A percentile compares a stretch with the other conserved stretches of the same genome.
These are phyloP conservation scores for Botrytis pseudocinerea DNA, from an alignment of 2,329 filamentous ascomycete species.

Conservation along the genomic window DNA sequence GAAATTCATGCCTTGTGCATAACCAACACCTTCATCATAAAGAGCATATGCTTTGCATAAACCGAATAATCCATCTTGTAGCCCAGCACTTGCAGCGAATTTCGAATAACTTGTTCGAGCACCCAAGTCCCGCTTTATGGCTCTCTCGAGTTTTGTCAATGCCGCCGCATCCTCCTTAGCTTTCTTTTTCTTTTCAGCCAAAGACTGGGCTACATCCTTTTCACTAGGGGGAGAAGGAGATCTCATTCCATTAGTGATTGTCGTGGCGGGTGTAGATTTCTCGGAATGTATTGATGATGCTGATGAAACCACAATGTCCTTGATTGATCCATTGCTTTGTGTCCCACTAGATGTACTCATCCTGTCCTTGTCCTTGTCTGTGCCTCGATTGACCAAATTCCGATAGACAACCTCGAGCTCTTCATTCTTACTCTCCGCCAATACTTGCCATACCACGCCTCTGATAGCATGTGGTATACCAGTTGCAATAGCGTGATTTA, in stretches of 20 bases:
- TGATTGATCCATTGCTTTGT: slow-evolving; percentile 51
- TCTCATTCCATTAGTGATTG: slow-evolving; percentile 54
- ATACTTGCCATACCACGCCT: slow-evolving; percentile 98
- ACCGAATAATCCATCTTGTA: slow-evolving; percentile 91
- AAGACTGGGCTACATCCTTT: slow-evolving; percentile 58
- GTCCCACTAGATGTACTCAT: slow-evolving; percentile 44
- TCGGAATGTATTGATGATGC: slow-evolving; percentile 84
- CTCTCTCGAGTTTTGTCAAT: slow-evolving; percentile 83
- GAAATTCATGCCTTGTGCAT: slow-evolving; percentile 99
- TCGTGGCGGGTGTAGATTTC: slow-evolving; percentile 61
- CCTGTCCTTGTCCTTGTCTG: slow-evolving; percentile 74
- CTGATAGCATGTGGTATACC: slow-evolving; percentile 94
- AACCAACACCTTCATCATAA: slow-evolving; percentile 91
- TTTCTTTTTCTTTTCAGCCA: slow-evolving; percentile 72
- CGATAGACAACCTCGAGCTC: slow-evolving; percentile 85
- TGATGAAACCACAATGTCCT: slow-evolving; percentile 70
- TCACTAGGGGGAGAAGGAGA: slow-evolving; percentile 61
- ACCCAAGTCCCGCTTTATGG: slow-evolving; percentile 86
- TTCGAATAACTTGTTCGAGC: slow-evolving; percentile 95
- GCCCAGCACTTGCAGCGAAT: slow-evolving; percentile 84
- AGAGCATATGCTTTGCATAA: slow-evolving; percentile 97
- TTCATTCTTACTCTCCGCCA: slow-evolving; percentile 92
- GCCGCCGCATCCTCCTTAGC: slow-evolving; percentile 74
- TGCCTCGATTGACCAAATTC: slow-evolving; percentile 76
- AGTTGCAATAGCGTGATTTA: slow-evolving; percentile 86